A percentile compares a stretch with the other conserved stretches of the same genome.
These are phyloP conservation scores for Trametes versicolor DNA, from an alignment of 1,284 basidiomycete species.

Conservation along the genomic window DNA sequence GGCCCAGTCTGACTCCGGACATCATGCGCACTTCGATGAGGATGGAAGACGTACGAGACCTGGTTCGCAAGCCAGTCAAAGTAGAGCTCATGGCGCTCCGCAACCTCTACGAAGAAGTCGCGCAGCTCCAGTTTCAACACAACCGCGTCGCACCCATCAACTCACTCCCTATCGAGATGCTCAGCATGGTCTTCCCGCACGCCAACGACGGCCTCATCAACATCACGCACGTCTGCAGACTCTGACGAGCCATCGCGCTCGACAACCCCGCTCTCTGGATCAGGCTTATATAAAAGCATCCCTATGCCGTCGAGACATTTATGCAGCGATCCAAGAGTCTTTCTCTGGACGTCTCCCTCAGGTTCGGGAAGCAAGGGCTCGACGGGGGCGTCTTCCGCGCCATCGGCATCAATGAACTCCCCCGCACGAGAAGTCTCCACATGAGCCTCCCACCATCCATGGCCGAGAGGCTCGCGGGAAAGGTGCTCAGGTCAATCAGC, in stretches of 20 bases:
- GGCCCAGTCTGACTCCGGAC: too few relatives aligned
- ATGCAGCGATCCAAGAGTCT: constrained; percentile 14
- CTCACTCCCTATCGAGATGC: constrained; percentile 1
- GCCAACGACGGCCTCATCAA: background rate
- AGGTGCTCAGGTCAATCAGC: too few relatives aligned
- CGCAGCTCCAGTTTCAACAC: background rate
- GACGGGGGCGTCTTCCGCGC: too few relatives aligned
- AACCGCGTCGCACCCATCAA: constrained; percentile 6
- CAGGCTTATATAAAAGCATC: constrained; percentile 8
- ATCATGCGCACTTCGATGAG: background rate
- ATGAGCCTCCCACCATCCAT: too few relatives aligned
- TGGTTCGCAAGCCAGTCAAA: background rate
- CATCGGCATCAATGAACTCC: too few relatives aligned
- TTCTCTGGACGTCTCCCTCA: constrained; percentile 5
- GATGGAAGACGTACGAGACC: background rate
- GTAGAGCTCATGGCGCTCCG: background rate
- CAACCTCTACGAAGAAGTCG: background rate
- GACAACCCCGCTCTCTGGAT: constrained; percentile 15
- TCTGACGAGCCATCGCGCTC: constrained; percentile 13
- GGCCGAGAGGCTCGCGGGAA: too few relatives aligned
- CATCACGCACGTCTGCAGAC: constrained; percentile 17
- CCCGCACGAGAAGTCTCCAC: too few relatives aligned
- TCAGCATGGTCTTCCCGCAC: constrained; percentile 1
- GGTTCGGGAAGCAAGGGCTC: too few relatives aligned
- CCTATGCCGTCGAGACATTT: constrained; percentile 9